A percentile compares a stretch with the other conserved stretches of the same genome.
These are phyloP conservation scores for Cyclotella choctawhatcheeana DNA, from an alignment of 108 stramenopile species.

Conservation along the genomic window DNA sequence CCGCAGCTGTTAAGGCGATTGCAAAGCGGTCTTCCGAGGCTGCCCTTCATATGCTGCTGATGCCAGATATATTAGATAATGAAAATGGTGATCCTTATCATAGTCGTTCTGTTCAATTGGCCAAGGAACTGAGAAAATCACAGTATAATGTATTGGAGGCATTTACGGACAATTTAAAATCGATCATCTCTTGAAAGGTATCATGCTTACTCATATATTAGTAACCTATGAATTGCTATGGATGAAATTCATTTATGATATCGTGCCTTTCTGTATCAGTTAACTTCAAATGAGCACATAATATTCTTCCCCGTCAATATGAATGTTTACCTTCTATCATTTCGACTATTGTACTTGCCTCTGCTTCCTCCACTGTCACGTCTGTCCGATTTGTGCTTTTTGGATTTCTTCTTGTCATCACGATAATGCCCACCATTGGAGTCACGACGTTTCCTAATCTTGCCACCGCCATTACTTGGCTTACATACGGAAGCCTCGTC, in stretches of 20 bases:
- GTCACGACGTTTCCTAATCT: not conserved
- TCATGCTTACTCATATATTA: not conserved
- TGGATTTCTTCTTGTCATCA: not conserved
- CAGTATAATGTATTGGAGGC: constrained; percentile 61
- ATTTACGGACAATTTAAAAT: constrained; percentile 55
- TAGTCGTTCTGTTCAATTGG: constrained; percentile 49
- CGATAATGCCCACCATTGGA: not conserved
- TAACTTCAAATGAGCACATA: too few relatives aligned
- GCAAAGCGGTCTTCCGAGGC: constrained; percentile 62
- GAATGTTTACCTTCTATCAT: not conserved
- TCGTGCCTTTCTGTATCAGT: not conserved
- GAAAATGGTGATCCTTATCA: constrained; percentile 30
- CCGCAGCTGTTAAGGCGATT: constrained; percentile 53
- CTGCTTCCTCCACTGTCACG: not conserved
- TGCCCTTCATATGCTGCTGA: constrained; percentile 54
- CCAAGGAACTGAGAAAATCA: constrained; percentile 55
- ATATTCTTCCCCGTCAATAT: too few relatives aligned
- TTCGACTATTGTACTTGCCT: not conserved
- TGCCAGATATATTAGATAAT: constrained; percentile 31
- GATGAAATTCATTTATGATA: not conserved
- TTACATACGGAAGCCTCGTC: not conserved
- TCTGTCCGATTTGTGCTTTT: not conserved
- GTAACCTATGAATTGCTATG: too few relatives aligned
- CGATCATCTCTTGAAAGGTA: not conserved
- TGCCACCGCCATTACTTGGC: not conserved